Conservation (phyloP, 2,329 filamentous ascomycete species). For the Microcyclospora tardicrescens region DNA sequence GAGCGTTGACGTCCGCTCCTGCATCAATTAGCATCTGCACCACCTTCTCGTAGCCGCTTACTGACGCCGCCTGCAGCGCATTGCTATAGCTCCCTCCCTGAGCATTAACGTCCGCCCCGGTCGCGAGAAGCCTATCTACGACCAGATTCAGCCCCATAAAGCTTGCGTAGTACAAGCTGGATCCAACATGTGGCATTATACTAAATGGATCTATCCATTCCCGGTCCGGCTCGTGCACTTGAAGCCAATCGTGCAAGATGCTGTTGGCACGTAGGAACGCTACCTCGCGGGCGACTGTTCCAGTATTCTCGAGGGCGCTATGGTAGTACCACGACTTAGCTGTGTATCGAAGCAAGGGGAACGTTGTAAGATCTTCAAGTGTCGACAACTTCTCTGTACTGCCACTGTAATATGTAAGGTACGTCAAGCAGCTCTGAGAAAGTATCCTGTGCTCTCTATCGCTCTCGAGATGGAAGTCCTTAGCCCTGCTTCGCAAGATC, state of each 20-base stretch:
- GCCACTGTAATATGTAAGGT: background rate
- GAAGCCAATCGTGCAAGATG: constrained; percentile 4
- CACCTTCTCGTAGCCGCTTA: background rate
- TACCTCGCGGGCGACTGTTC: constrained; percentile 2
- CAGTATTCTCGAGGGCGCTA: constrained; percentile 1
- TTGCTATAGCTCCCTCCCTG: constrained; percentile 6
- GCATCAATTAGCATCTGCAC: background rate
- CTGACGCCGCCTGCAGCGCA: constrained; percentile 9
- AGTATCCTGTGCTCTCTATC: background rate
- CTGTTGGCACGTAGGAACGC: constrained; percentile 1
- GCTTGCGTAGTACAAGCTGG: constrained; percentile 4
- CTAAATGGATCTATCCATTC: background rate
- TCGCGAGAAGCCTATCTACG: constrained; percentile 1
- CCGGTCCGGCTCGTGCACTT: constrained; percentile 1
- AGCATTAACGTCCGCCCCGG: constrained; percentile 7
- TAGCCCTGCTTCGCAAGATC: constrained; percentile 1
- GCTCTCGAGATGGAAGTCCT: background rate
- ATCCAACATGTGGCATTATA: background rate
- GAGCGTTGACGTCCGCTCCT: background rate
- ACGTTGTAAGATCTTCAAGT: background rate
- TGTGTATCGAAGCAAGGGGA: constrained; percentile 8
- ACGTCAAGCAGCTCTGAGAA: background rate
- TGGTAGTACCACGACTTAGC: constrained; percentile 8
- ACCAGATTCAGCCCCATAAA: constrained; percentile 1
- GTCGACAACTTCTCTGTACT: background rate